Percentiles rank a stretch among this genome's conserved stretches.
phyloP scores from a whole-genome alignment of 2,329 filamentous ascomycete genomes.

The Cladosporium sp. region DNA sequence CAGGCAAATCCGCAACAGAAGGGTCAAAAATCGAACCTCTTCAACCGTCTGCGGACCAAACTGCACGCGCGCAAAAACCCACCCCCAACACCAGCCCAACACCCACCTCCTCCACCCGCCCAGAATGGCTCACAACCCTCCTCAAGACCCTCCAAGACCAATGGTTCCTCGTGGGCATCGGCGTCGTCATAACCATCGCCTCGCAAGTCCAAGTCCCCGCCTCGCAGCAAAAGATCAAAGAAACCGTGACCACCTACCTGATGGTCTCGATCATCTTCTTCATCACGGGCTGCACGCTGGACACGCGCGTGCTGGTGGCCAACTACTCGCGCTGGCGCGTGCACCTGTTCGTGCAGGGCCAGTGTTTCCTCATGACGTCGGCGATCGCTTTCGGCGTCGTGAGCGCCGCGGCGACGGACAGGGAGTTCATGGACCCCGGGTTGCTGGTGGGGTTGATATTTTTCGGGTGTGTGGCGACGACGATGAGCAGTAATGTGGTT shows the following conservation, averaged over 20 bases:
- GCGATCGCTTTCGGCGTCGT: slow-evolving; percentile 53
- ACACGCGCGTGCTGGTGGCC: slow-evolving; percentile 53
- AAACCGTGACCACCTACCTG: slow-evolving; percentile 56
- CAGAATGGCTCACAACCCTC: slow-evolving; percentile 5
- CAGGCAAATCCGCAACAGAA: background rate
- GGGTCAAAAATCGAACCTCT: background rate
- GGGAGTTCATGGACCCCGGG: slow-evolving; percentile 53
- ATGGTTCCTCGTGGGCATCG: slow-evolving; percentile 61
- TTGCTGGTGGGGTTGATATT: slow-evolving; percentile 63
- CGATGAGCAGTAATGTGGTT: slow-evolving; percentile 66
- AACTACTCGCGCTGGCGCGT: slow-evolving; percentile 63
- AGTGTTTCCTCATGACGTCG: slow-evolving; percentile 61
- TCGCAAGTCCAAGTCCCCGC: slow-evolving; percentile 51
- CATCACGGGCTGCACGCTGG: slow-evolving; percentile 63
- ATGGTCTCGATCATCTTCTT: slow-evolving; percentile 65
- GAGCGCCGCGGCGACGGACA: slow-evolving; percentile 45
- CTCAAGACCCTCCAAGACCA: slow-evolving; percentile 42
- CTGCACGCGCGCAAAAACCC: background rate
- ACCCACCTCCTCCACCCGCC: background rate
- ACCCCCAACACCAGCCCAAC: background rate
- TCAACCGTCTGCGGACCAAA: slow-evolving; percentile 1
- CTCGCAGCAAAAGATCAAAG: slow-evolving; percentile 46
- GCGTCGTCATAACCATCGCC: slow-evolving; percentile 46
- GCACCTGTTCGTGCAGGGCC: slow-evolving; percentile 60
- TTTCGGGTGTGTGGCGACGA: slow-evolving; percentile 63